phyloP scores from a whole-genome alignment of 352 stramenopile species.

The Lagenidium giganteum region DNA sequence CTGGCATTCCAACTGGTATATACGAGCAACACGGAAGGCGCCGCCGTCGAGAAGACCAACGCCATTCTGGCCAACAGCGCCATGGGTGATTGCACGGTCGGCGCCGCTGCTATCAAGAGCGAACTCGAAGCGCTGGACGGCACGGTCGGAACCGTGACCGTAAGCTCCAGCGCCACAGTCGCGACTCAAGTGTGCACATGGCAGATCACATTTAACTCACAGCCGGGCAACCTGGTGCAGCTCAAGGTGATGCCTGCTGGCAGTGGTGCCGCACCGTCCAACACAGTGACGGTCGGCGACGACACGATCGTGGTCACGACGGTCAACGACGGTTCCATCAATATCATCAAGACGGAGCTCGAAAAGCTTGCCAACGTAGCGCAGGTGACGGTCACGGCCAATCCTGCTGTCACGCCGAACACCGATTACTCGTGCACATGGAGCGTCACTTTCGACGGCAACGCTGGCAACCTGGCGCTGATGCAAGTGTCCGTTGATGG shows the following conservation, averaged over 20 bases:
- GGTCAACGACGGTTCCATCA: slow-evolving; percentile 70
- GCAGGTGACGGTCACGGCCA: slow-evolving; percentile 82
- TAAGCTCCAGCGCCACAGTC: slow-evolving; percentile 29
- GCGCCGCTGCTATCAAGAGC: slow-evolving; percentile 29
- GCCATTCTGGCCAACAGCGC: slow-evolving; percentile 74
- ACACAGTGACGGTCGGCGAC: slow-evolving; percentile 52
- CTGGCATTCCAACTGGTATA: slow-evolving; percentile 85
- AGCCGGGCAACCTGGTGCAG: slow-evolving; percentile 81
- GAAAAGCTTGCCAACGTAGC: slow-evolving; percentile 88
- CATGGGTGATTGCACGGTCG: slow-evolving; percentile 66
- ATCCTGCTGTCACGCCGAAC: slow-evolving; percentile 17
- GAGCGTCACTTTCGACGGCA: slow-evolving; percentile 91
- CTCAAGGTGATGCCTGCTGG: slow-evolving; percentile 59
- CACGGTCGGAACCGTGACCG: slow-evolving; percentile 33
- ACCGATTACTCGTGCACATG: slow-evolving; percentile 72
- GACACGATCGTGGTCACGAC: slow-evolving; percentile 82
- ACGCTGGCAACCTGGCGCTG: slow-evolving; percentile 69
- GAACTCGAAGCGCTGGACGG: slow-evolving; percentile 33
- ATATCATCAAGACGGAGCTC: slow-evolving; percentile 94
- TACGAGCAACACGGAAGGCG: slow-evolving; percentile 41
- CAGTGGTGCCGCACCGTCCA: slow-evolving; percentile 25
- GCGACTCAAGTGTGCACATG: slow-evolving; percentile 76
- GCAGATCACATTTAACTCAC: slow-evolving; percentile 87
- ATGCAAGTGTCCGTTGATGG: slow-evolving; percentile 35
- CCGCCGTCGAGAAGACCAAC: slow-evolving; percentile 42